Base-by-base conservation (phyloP, 2,329 filamentous ascomycete genomes). In the Aspergillus melleus region DNA sequence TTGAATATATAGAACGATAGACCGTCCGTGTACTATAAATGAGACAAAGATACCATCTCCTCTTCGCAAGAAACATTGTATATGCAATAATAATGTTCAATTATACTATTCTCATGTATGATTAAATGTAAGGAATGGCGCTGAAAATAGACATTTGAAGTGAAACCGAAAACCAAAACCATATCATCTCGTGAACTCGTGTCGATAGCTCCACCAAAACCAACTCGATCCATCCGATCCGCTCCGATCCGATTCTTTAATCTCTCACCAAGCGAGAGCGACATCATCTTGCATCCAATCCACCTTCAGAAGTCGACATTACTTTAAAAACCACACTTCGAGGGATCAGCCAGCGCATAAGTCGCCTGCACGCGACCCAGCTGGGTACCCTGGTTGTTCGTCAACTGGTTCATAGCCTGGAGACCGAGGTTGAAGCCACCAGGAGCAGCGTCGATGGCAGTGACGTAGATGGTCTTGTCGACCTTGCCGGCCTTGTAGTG, bases 351-450 rank as follows among this genome's bases (percentile, higher is more conserved):
- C 42, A 64, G 58, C 0, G 62, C 64, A 50, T 71, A 76, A 20
- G 68, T 70, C 8, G 69, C 72, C 2, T 63, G 51, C 9, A 84
- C 74, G 29, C 79, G 74, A 19, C 81, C 81, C 36, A 81, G 65
- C 26, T 73, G 56, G 14, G 64, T 73, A 22, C 82, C 82, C 64
- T 79, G 74, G 26, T 71, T 72, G 56, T 77, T 75, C 11, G 83
- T 85, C 62, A 85, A 72, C 0, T 61, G 65, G 66, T 84, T 74
- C 79, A 85, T 78, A 2, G 82, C 82, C 11, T 61, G 58, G 68
- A 79, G 70, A 29, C 77, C 79, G 47, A 85, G 68, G 66, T 83
- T 83, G 74, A 85, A 81, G 9, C 81, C 81, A 44, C 71, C 71
- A 4, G 69, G 61, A 0, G 71, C 77, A 3, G 77, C 68, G 62